Percentiles rank a stretch among this genome's conserved stretches.
phyloP scores from a whole-genome alignment of 495 filamentous ascomycete genomes.

The Tuber borchii region DNA sequence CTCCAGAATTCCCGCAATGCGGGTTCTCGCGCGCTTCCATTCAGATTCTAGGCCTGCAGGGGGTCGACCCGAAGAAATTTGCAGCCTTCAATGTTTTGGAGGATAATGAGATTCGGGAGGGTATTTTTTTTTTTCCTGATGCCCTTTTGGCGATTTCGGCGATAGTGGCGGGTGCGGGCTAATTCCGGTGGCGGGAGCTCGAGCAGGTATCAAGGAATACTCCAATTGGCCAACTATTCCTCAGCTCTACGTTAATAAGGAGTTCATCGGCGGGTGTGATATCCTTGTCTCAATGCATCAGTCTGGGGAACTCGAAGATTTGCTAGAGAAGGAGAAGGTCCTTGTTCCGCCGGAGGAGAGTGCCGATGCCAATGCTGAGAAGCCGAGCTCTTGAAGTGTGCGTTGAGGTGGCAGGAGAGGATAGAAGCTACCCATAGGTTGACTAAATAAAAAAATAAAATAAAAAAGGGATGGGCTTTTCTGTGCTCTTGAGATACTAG shows the following conservation, averaged over 20 bases:
- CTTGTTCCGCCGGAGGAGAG: conserved; percentile 53
- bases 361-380: not conserved
- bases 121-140: conserved; percentile 48
- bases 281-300: conserved; percentile 97
- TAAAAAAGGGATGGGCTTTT: not conserved
- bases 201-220: conserved; percentile 89
- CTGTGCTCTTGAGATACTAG: not conserved
- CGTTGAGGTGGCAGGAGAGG: not conserved
- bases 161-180: not conserved
- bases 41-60: conserved; percentile 88
- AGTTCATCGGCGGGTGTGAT: conserved; percentile 95
- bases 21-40: conserved; percentile 94
- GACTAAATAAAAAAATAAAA: not conserved
- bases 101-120: conserved; percentile 75
- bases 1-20: conserved; percentile 93
- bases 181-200: conserved; percentile 14
- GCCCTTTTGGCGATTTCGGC: not conserved
- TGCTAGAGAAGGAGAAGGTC: conserved; percentile 85
- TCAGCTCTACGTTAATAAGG: conserved; percentile 87
- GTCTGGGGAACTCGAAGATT: conserved; percentile 82
- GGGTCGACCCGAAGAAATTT: conserved; percentile 94
- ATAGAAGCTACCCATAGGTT: not conserved
- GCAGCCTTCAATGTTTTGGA: conserved; percentile 94
- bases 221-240: conserved; percentile 99
- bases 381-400: not conserved